Base-by-base conservation (phyloP, 2,329 filamentous ascomycete species). In the Corniculantispora saksenae region DNA sequence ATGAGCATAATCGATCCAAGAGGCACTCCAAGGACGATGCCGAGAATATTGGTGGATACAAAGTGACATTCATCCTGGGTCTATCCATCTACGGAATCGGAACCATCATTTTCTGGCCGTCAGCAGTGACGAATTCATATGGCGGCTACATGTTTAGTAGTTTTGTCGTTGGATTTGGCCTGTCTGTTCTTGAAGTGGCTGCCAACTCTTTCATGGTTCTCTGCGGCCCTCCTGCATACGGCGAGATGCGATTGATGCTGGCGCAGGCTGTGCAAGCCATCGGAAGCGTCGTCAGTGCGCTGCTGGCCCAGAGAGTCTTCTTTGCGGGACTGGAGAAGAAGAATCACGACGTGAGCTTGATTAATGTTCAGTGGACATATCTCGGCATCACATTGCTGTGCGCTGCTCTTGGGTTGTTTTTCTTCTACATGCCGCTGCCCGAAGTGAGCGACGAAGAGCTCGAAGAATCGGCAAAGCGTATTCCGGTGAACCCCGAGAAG, bases 61-160 rank as follows among this genome's bases (percentile, higher is more conserved):
- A 92, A 69, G 87, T 87, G 50, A 92, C 91, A 0, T 94, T 95
- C 70, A 94, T 95, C 66, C 82, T 89, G 32, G 92, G 92, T 1
- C 81, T 94, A 4, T 84, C 83, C 68, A 89, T 94, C 61, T 94
- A 94, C 73, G 90, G 89, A 1, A 82, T 87, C 6, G 90, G 90
- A 1, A 92, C 91, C n/a, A 86, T 94, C 68, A 92, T 93, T 78
- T 94, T 94, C 78, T 95, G 91, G 92, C 92, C 92, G 0, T 90
- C 89, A 1, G 90, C 89, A 9, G 86, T 94, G 12, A 84, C 92
- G 66, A 83, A 84, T 53, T 92, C 90, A 2, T 95, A 91, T 69
- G 85, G 88, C 19, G 92, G 92, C 2, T 95, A 94, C 77, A 88
- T 93, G 76, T 85, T 91, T 57, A 88, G 84, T 70, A 88, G 83